phyloP scores from a whole-genome alignment of 768 basidiomycete species.

The Leccinum imitatum region DNA sequence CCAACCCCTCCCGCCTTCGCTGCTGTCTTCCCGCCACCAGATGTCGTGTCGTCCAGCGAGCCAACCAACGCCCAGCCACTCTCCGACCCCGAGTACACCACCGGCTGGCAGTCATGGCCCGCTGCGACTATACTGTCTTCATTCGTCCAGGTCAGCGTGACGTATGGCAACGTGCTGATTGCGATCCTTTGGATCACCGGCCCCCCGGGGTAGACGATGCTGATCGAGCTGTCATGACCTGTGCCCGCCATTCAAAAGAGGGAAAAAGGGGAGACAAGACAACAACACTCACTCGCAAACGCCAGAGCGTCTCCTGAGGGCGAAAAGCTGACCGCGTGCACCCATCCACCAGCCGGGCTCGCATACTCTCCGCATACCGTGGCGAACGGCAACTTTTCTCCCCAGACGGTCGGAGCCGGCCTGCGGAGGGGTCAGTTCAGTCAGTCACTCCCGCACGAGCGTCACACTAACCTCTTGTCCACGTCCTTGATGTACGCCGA shows the following conservation, averaged over 20 bases:
- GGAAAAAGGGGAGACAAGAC: background rate
- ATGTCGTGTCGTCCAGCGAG: constrained; percentile 80
- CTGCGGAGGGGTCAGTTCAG: constrained; percentile 39
- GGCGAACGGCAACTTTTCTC: constrained; percentile 97
- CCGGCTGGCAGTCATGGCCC: constrained; percentile 96
- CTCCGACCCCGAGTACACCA: constrained; percentile 75
- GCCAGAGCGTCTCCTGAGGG: constrained; percentile 94
- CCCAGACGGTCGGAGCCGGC: constrained; percentile 90
- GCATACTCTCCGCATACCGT: constrained; percentile 94
- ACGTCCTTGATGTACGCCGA: constrained; percentile 99
- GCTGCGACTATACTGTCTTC: constrained; percentile 86
- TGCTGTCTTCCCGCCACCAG: constrained; percentile 37
- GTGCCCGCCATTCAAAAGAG: constrained; percentile 7
- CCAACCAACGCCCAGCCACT: constrained; percentile 78
- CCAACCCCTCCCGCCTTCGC: constrained; percentile 52
- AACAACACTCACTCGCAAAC: constrained; percentile 72
- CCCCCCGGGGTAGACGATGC: constrained; percentile 84
- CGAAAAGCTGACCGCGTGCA: constrained; percentile 93
- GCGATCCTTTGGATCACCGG: constrained; percentile 73
- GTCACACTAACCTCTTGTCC: constrained; percentile 72
- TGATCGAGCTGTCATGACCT: constrained; percentile 97
- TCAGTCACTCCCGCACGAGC: background rate
- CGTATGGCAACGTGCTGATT: constrained; percentile 74
- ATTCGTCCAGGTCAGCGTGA: constrained; percentile 83
- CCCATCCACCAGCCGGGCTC: constrained; percentile 93